Percentiles rank a stretch among this genome's conserved stretches.
Conservation (phyloP, 2,329 filamentous ascomycete species). For the Colletotrichum tropicale region DNA sequence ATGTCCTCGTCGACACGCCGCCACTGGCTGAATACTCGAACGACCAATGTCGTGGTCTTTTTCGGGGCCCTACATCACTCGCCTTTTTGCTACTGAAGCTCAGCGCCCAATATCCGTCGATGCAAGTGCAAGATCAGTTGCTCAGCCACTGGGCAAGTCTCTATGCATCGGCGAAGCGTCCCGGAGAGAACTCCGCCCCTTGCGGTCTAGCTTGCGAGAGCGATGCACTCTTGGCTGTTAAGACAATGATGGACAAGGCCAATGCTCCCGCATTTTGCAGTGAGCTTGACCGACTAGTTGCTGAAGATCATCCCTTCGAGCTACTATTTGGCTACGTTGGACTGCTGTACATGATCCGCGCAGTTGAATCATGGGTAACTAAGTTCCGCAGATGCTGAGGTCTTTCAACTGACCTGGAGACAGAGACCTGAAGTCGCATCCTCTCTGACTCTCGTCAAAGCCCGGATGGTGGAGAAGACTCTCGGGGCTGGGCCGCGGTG, state of each 20-base stretch:
- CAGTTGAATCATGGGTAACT: conserved; percentile 63
- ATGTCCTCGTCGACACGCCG: conserved; percentile 37
- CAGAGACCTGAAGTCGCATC: conserved; percentile 55
- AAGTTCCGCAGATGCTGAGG: conserved; percentile 47
- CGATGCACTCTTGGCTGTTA: conserved; percentile 48
- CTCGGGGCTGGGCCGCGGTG: conserved; percentile 47
- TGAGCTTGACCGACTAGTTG: neutral
- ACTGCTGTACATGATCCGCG: conserved; percentile 68
- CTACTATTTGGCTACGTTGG: conserved; percentile 71
- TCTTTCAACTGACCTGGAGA: conserved; percentile 58
- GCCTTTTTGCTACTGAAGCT: conserved; percentile 59
- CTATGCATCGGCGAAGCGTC: conserved; percentile 47
- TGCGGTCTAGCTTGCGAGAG: conserved; percentile 57
- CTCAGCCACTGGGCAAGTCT: conserved; percentile 48
- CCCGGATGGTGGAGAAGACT: neutral
- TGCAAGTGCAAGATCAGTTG: conserved; percentile 44
- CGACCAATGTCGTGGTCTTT: conserved; percentile 49
- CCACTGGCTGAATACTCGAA: conserved; percentile 37
- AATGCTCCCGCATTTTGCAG: conserved; percentile 40
- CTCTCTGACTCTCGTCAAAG: conserved; percentile 38
- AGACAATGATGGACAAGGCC: conserved; percentile 40
- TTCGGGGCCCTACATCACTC: conserved; percentile 57
- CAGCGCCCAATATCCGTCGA: conserved; percentile 44
- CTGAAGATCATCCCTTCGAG: conserved; percentile 58
- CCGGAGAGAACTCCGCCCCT: conserved; percentile 41